These are phyloP conservation scores for Verticillium longisporum DNA, from an alignment of 2,329 filamentous ascomycete species.

Conservation along the genomic window DNA sequence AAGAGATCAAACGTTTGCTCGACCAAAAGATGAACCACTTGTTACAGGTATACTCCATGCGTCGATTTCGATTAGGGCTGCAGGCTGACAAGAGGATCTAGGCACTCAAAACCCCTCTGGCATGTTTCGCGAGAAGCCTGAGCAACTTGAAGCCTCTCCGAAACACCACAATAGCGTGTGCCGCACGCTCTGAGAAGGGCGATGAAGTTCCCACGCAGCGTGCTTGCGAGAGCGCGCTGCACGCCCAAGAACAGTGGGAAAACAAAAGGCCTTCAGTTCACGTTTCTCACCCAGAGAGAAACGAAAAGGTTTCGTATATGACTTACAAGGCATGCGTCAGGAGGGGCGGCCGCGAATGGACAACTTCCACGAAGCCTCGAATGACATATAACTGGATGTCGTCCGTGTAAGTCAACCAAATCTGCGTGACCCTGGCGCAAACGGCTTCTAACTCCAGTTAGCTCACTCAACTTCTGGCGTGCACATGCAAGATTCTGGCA, in stretches of 20 bases:
- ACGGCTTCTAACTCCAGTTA: background rate
- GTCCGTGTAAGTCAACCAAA: background rate
- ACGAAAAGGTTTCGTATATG: background rate
- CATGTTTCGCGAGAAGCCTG: background rate
- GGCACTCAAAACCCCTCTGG: background rate
- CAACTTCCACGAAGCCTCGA: background rate
- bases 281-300: background rate
- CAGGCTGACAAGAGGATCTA: background rate
- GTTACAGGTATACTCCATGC: background rate
- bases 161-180: background rate
- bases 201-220: background rate
- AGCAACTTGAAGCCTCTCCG: conserved; percentile 2
- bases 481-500: background rate
- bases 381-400: conserved; percentile 2
- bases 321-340: conserved; percentile 8
- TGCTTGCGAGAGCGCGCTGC: background rate
- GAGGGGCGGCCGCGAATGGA: background rate
- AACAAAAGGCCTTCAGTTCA: background rate
- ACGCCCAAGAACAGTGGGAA: background rate
- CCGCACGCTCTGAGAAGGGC: background rate
- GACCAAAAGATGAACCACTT: background rate
- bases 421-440: background rate
- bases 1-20: background rate
- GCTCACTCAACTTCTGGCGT: background rate
- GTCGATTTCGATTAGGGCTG: too few relatives aligned